Evolutionary conservation across 192 early-diverging fungal species (phyloP), one percentile per base, ranked within the genome.

Genomic region (Coemansia sp.): DNA sequence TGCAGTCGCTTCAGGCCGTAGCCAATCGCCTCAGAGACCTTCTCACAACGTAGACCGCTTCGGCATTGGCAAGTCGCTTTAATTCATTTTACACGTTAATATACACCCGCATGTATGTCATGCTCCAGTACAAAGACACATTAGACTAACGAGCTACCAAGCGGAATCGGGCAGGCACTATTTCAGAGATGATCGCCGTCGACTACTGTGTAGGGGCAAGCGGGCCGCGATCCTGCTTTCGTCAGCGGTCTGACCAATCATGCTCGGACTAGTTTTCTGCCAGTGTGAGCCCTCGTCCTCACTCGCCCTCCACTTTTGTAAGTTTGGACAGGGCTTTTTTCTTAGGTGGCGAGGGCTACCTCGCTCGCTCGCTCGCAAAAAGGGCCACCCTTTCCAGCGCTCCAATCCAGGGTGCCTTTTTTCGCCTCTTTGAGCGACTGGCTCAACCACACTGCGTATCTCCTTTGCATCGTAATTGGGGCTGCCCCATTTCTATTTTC

Each of bases 11-110:
- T 9, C 77, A 79, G 49, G 3, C 36, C 2, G 77, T 74, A 19
- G 77, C 77, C 1, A 71, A 74, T 32, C 63, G 77, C 1, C 64
- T 79, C 2, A 64, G 63, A 19, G 39, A 45, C 4, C 35, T 71
- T 12, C 51, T 77, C 27, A 64, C 62, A 32, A 57, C 51, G 25
- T 43, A 43, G 31, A 0, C 10, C n/a, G n/a, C n/a, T n/a, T n/a
- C n/a, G n/a, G n/a, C n/a, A n/a, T 38, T 58, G 10, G 10, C 49
- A 24, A 25, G 22, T 27, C 42, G 39, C 1, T 39, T 59, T 11
- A n/a, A 19, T 24, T 61, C 4, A 31, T 39, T 41, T 37, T 51
- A 64, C 47, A 53, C 39, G 53, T 47, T 51, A 65, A 27, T 49
- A 32, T 40, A 19, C 27, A 37, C 32, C 11, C 43, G 29, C 61